Evolutionary conservation across 139 green algal species (phyloP).

Genomic region (Chlamydomonas sphaeroides): DNA sequence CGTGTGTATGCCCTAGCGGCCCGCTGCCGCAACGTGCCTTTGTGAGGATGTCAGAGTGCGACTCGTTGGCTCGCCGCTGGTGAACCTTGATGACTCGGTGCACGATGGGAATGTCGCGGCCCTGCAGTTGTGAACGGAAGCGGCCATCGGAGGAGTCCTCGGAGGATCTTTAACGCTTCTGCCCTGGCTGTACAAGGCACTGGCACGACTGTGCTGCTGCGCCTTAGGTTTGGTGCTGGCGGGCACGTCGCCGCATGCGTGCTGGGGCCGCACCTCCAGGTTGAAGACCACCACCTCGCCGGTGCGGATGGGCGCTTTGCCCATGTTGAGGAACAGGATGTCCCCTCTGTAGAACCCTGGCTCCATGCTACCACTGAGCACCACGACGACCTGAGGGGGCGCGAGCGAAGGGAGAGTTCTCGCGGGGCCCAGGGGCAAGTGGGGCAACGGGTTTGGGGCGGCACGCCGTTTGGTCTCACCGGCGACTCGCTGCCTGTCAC

Average conservation of each 20-base stretch:
- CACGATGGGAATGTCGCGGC: slow-evolving; percentile 98
- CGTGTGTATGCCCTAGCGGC: background rate
- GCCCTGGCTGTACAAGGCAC: too few species aligned
- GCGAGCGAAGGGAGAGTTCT: too few species aligned
- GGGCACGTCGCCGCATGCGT: too few species aligned
- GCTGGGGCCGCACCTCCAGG: slow-evolving; percentile 83
- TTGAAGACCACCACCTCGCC: slow-evolving; percentile 97
- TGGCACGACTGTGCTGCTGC: too few species aligned
- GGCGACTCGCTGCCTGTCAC: slow-evolving; percentile 95
- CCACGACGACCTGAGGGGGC: slow-evolving; percentile 90
- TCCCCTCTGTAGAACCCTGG: slow-evolving; percentile 95
- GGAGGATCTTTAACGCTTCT: too few species aligned
- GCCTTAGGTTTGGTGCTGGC: too few species aligned
- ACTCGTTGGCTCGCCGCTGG: slow-evolving; percentile 52
- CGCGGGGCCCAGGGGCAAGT: too few species aligned
- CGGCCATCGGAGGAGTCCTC: too few species aligned
- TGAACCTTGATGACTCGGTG: slow-evolving; percentile 93
- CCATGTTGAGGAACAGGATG: slow-evolving; percentile 97
- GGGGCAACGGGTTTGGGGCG: too few species aligned
- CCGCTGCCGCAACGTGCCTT: slow-evolving; percentile 64
- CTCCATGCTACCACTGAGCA: slow-evolving; percentile 98
- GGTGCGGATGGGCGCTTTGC: slow-evolving; percentile 65
- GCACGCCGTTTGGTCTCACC: too few species aligned
- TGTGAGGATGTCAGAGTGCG: slow-evolving; percentile 87
- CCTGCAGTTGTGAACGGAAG: too few species aligned